A percentile compares a stretch with the other conserved stretches of the same genome.
Conservation (phyloP, 768 basidiomycete genomes). For the Russula sp. region DNA sequence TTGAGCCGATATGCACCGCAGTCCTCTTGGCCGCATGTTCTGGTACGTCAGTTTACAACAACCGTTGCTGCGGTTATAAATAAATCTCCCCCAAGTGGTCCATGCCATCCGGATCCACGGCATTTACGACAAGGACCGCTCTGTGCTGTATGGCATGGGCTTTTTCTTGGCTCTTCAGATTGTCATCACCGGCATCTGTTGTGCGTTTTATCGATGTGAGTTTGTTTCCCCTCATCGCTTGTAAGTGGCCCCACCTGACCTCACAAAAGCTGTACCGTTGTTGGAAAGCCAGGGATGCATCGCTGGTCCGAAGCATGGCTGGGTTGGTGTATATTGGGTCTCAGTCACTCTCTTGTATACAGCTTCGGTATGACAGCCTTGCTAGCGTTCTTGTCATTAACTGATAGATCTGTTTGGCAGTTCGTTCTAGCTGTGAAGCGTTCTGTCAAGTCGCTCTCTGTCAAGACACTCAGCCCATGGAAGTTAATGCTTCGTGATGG, state of each 20-base stretch:
- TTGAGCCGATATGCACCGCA: constrained; percentile 84
- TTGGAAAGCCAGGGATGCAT: constrained; percentile 79
- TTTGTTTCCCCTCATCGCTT: constrained; percentile 17
- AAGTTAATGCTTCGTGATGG: constrained; percentile 89
- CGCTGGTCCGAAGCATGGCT: constrained; percentile 72
- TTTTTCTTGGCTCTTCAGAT: constrained; percentile 63
- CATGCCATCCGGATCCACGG: constrained; percentile 79
- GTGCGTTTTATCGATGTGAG: constrained; percentile 75
- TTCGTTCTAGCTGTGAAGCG: constrained; percentile 59
- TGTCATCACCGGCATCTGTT: constrained; percentile 67
- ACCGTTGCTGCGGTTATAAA: background rate
- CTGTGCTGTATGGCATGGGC: constrained; percentile 55
- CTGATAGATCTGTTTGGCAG: constrained; percentile 35
- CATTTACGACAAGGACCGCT: constrained; percentile 64
- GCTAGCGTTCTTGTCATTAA: background rate
- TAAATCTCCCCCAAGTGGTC: constrained; percentile 45
- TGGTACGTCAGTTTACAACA: constrained; percentile 37
- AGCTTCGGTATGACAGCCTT: constrained; percentile 48
- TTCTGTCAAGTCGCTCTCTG: constrained; percentile 54
- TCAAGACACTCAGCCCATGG: constrained; percentile 64
- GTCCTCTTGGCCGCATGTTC: constrained; percentile 73
- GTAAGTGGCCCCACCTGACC: constrained; percentile 16
- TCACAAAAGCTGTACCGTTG: constrained; percentile 59
- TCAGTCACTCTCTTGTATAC: constrained; percentile 71
- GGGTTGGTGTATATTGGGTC: constrained; percentile 87